phyloP scores from a whole-genome alignment of 768 basidiomycete genomes.

The Pleurotus platypus region DNA sequence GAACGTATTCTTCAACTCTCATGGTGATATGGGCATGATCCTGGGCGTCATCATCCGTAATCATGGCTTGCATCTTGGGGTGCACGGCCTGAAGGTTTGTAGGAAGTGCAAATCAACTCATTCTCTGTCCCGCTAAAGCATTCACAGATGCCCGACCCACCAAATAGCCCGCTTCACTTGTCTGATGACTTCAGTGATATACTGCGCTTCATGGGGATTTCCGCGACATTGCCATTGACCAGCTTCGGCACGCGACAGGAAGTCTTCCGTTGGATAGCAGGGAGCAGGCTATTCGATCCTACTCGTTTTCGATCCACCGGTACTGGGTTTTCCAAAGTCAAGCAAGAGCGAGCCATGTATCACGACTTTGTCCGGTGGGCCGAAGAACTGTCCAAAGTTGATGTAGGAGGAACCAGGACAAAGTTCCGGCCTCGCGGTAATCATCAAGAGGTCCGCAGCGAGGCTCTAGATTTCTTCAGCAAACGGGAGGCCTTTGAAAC shows the following conservation, averaged over 20 bases:
- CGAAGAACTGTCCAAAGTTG: slow-evolving; percentile 18
- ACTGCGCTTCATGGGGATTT: slow-evolving; percentile 53
- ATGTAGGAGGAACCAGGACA: not conserved
- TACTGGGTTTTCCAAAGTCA: slow-evolving; percentile 38
- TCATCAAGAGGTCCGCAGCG: slow-evolving; percentile 25
- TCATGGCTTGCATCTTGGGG: slow-evolving; percentile 45
- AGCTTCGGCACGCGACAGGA: slow-evolving; percentile 56
- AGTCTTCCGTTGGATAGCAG: slow-evolving; percentile 55
- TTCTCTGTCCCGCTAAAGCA: not conserved
- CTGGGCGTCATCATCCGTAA: slow-evolving; percentile 52
- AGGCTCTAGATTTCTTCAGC: slow-evolving; percentile 49
- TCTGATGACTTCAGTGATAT: slow-evolving; percentile 47
- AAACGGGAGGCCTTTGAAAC: slow-evolving; percentile 47
- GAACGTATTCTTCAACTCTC: slow-evolving; percentile 53
- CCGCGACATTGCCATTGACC: slow-evolving; percentile 41
- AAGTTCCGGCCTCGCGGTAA: slow-evolving; percentile 1
- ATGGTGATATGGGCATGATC: slow-evolving; percentile 74
- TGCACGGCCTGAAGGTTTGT: slow-evolving; percentile 56
- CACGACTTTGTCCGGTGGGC: slow-evolving; percentile 53
- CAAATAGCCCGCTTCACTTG: slow-evolving; percentile 46
- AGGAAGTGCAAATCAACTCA: not conserved
- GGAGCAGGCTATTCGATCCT: slow-evolving; percentile 52
- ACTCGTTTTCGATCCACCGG: slow-evolving; percentile 17
- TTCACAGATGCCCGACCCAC: slow-evolving; percentile 33
- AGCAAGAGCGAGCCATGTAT: slow-evolving; percentile 53